Percentiles rank a stretch among this genome's conserved stretches.
phyloP scores from a whole-genome alignment of 148 eudicot genomes.

The Agrostemma githago region DNA sequence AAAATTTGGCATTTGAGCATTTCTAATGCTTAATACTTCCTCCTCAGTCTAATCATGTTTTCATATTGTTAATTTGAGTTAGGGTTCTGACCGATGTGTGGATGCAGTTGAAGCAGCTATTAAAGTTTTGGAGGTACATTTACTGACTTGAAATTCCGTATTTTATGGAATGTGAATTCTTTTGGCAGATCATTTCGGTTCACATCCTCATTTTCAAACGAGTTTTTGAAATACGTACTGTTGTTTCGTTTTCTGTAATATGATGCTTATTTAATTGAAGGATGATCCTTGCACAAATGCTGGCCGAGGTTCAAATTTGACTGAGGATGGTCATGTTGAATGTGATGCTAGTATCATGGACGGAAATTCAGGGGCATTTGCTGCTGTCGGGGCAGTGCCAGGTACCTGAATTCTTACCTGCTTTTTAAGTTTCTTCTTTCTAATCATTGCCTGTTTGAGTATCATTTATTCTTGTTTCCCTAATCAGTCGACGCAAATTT shows the following conservation, averaged over 20 bases:
- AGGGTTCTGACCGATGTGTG: conserved; percentile 57
- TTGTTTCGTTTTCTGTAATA: neutral
- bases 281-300: conserved; percentile 95
- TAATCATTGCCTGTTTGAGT: neutral
- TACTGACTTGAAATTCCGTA: neutral
- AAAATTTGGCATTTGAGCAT: neutral
- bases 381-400: conserved; percentile 97
- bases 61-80: neutral
- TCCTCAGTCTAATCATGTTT: neutral
- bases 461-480: neutral
- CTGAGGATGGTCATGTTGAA: conserved; percentile 93
- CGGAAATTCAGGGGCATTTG: conserved; percentile 75
- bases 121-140: conserved; percentile 67
- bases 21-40: neutral
- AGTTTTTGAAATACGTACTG: too few species aligned
- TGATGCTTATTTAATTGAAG: conserved; percentile 30
- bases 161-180: neutral
- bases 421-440: neutral
- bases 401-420: conserved; percentile 41
- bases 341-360: conserved; percentile 97
- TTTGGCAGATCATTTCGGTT: neutral
- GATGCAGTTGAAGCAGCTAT: conserved; percentile 90
- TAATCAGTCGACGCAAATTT: conserved; percentile 18
- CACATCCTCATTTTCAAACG: neutral
- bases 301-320: conserved; percentile 94